Evolutionary conservation across 352 stramenopile genomes (phyloP), one percentile per base, ranked within the genome.

Genomic region (Globisporangium nodosum): DNA sequence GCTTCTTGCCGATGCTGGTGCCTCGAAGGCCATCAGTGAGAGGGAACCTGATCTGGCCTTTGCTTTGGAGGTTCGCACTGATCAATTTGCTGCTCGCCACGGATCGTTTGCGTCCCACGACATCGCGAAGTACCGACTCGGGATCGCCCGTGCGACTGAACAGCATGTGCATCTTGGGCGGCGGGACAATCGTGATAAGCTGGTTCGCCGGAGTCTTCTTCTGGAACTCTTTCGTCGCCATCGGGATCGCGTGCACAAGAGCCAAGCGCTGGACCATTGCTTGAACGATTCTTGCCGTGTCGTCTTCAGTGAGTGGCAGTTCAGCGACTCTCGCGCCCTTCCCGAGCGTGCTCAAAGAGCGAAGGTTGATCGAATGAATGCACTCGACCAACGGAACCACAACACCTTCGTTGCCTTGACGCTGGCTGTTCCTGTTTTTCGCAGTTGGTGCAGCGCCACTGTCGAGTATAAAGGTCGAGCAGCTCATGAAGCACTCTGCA

Each of bases 361-460:
- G 61, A 24, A 90, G 66, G 47, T 90, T 90, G 47, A 88, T 88
- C 0, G 78, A 67, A 16, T 86, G 65, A 49, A 86, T 50, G 37
- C 76, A 84, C 40, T 84, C 71, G 12, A 39, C 46, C n/a, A 87
- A 61, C 2, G 70, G 20, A 31, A 71, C 46, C 3, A 49, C 56
- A 47, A 65, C 7, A 30, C 13, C 9, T n/a, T 35, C 7, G 15
- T 58, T 18, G 3, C 27, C 1, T 42, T 11, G 24, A 49, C 6
- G 16, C 6, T 12, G n/a, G 18, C 30, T 13, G 7, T 4, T 21
- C 20, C 21, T 9, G 48, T 16, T 12, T 18, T 24, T 20, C 7
- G 37, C 13, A 21, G 21, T 9, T 20, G 35, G 13, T 12, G 51
- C 12, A 35, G 5, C 35, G 15, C 31, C 3, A 6, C 15, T 12